Evolutionary conservation across 495 filamentous ascomycete genomes (phyloP), one percentile per base, ranked within the genome.

Genomic region (Cudoniella acicularis): DNA sequence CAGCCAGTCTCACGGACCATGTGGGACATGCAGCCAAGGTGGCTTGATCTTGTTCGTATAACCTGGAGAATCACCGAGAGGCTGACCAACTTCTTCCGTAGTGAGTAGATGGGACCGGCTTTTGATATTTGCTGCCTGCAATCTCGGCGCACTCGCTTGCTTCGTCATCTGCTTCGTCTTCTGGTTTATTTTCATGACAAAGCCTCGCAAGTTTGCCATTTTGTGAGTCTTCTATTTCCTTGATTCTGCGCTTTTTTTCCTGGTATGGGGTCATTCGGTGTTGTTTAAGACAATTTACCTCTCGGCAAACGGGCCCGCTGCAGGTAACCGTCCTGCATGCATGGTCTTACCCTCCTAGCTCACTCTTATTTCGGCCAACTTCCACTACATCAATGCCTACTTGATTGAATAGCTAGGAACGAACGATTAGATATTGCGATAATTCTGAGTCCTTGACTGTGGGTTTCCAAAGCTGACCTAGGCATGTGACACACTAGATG

Each of bases 101-200:
- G 94, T 98, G 78, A 96, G 91, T 72, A 84, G 94, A 70, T 98
- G 94, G 94, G 94, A 98, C 73, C 89, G 94, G 50, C 73, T 98
- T 69, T 78, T 98, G 66, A 83, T 97, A 56, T 98, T 98, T 70
- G 87, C 81, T 54, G 92, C 85, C 65, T 96, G 95, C 77, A 97
- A 96, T 69, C 70, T 96, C 62, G 93, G 88, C 52, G 93, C 94
- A 52, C 79, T 89, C 59, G 90, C 88, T 54, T 92, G 95, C 77
- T 98, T 98, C 75, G 82, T 94, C 59, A 80, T 94, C 64, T 95
- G 90, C 77, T 95, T 98, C 75, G 83, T 83, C 68, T 77, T 98
- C 26, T 91, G 94, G 75, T 91, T 92, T 23, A 76, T 92, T 49
- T 78, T 94, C 57, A 77, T 86, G 61, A 72, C 87, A 61, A 87